Base-by-base conservation (phyloP, 2,329 filamentous ascomycete species). In the Exophiala phaeomuriformis region DNA sequence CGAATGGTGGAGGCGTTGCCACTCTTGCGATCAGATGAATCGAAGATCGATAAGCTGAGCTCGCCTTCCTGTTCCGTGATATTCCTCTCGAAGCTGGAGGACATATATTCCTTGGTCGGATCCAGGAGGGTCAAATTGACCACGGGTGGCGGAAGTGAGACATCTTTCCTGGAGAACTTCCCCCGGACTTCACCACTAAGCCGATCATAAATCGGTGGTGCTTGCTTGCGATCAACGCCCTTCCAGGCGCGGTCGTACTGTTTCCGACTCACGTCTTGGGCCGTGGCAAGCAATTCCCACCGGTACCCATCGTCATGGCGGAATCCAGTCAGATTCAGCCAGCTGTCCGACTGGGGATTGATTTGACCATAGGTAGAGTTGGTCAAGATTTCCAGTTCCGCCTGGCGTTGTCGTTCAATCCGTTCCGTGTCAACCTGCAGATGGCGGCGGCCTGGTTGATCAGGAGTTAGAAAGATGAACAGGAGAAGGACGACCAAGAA, bases 251-350 rank as follows among this genome's bases (percentile, higher is more conserved):
- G 72, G 3, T 77, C 78, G 63, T 79, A 75, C 49, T 71, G 75
- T 59, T 77, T 83, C 67, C 78, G 48, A 45, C 51, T 61, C 35
- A 57, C 40, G 6, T 55, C 40, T 29, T 52, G 62, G 32, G 47
- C 59, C 5, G 42, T 56, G 28, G 57, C 44, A 27, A 96, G 73
- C 53, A 89, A 77, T 33, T 84, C 79, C 90, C 90, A 96, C 1
- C 81, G 84, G 68, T 87, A 88, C 3, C 79, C 82, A 69, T 95
- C 86, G 19, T 82, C 78, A 44, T 81, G 73, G 46, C 86, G 80
- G 57, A 94, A 83, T 1, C 91, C 91, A 2, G 87, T 87, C 48
- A 95, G 73, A 62, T 89, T 88, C 55, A 90, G 70, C 76, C 73
- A 79, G 59, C 67, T 72, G 55, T 73, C 66, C 6, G 70, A 65